A percentile compares a stretch with the other conserved stretches of the same genome.
Evolutionary conservation across 2,329 filamentous ascomycete genomes (phyloP).

Genomic region (Ascochyta fabae): DNA sequence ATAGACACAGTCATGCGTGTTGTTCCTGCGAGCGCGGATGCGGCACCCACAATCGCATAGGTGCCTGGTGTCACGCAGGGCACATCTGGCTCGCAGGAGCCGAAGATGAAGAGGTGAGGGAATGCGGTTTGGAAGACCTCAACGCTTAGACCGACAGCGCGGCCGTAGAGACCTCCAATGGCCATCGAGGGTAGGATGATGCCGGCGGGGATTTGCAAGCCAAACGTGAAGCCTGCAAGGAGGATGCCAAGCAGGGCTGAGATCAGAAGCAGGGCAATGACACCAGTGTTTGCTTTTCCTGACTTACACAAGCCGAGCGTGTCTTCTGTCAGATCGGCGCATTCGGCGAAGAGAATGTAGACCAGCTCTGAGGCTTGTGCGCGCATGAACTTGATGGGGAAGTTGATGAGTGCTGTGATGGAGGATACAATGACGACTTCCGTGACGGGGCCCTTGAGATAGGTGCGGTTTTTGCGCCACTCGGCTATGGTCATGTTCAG

Average conservation of each 20-base stretch:
- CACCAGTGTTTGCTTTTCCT: constrained; percentile 79
- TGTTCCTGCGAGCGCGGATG: constrained; percentile 89
- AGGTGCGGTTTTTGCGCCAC: constrained; percentile 75
- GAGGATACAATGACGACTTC: constrained; percentile 83
- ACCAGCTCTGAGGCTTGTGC: constrained; percentile 91
- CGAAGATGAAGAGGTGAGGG: constrained; percentile 78
- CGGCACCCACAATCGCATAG: constrained; percentile 95
- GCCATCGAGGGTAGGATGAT: constrained; percentile 97
- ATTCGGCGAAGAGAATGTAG: constrained; percentile 90
- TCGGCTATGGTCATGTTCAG: constrained; percentile 85
- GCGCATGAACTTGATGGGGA: constrained; percentile 95
- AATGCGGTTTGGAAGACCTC: constrained; percentile 85
- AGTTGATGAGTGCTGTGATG: constrained; percentile 88
- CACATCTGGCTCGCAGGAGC: constrained; percentile 81
- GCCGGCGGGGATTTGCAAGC: constrained; percentile 90
- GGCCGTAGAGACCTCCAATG: constrained; percentile 88
- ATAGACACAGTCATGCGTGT: constrained; percentile 98
- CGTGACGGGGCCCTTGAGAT: constrained; percentile 72
- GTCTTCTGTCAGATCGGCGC: constrained; percentile 80
- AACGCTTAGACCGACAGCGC: constrained; percentile 86
- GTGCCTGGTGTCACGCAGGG: constrained; percentile 92
- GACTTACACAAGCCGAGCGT: constrained; percentile 89
- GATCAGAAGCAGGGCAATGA: constrained; percentile 81
- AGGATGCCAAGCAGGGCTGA: constrained; percentile 85
- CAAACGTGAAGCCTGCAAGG: constrained; percentile 87